These are phyloP conservation scores for Zalaria sp. DNA, from an alignment of 2,329 filamentous ascomycete genomes.

Conservation along the genomic window DNA sequence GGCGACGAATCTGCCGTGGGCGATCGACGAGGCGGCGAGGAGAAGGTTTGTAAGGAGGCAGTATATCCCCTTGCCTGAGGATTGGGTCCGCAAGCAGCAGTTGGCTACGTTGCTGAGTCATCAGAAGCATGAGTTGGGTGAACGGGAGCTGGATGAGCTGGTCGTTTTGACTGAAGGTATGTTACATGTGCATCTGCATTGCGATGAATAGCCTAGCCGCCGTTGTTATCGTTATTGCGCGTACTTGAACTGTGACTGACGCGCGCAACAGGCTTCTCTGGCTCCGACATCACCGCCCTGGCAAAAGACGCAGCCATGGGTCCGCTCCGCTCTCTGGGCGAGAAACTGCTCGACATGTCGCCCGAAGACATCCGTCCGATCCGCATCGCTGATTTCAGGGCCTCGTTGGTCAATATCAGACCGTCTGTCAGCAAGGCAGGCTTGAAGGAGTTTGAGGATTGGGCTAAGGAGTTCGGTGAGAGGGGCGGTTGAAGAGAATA, in stretches of 20 bases:
- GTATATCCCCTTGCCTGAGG: conserved; percentile 89
- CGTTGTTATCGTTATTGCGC: too few relatives aligned
- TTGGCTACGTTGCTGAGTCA: conserved; percentile 66
- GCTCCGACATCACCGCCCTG: conserved; percentile 89
- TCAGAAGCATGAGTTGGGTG: conserved; percentile 68
- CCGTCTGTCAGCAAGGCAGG: conserved; percentile 81
- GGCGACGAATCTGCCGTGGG: conserved; percentile 93
- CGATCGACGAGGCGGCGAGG: conserved; percentile 89
- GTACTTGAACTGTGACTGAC: background rate
- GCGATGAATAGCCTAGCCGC: background rate
- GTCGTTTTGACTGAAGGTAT: conserved; percentile 75
- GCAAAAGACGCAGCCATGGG: conserved; percentile 99
- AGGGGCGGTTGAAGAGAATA: conserved; percentile 49
- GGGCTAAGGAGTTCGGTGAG: conserved; percentile 88
- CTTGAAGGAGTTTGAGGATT: conserved; percentile 80
- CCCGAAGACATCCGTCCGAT: conserved; percentile 93
- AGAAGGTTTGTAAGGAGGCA: conserved; percentile 83
- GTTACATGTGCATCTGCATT: conserved; percentile 11
- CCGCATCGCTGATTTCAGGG: conserved; percentile 64
- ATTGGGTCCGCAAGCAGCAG: conserved; percentile 65
- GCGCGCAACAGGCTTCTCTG: conserved; percentile 66
- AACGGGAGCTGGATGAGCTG: conserved; percentile 56
- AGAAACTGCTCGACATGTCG: conserved; percentile 76
- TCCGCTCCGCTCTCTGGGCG: conserved; percentile 75
- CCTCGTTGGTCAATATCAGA: conserved; percentile 70